Base-by-base conservation (phyloP, 305 asterid species). In the Coffea humblotiana region DNA sequence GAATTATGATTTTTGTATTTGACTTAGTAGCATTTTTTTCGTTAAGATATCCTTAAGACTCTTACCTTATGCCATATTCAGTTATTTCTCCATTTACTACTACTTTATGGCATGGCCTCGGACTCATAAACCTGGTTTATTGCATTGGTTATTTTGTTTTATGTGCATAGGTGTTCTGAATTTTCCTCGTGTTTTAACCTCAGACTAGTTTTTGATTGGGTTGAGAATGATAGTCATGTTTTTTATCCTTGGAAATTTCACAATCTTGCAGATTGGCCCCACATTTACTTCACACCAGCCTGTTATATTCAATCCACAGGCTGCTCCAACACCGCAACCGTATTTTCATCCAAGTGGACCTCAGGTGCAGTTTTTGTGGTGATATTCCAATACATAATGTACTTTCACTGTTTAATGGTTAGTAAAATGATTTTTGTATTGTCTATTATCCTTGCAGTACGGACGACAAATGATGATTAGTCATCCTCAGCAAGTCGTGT, bases 391-490 rank as follows among this genome's bases (percentile, higher is more conserved):
- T 49, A n/a, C 11, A 23, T 23, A 65, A 47, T 6, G 18, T 5
- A 66, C 4, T 65, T 29, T 8, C 32, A 29, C 25, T 11, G n/a
- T 3, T 60, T 13, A 27, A 27, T 37, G 40, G 37, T 65, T 29
- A 63, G 37, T 25, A 60, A 5, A 56, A 29, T 12, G 16, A 27
- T 58, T 66, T 47, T 79, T 83, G 74, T 68, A 83, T 75, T 54
- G 27, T 54, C 75, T 77, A 60, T 71, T 29, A 49, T 56, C 40
- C n/a, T 77, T 85, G 85, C 92, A 89, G 92, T 94, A 90, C 76
- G 97, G 92, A 56, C 99, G 93, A 88, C 98, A 93, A 83, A 92
- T 96, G 97, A 88, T 93, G 78, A 84, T 94, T 65, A 94, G 99
- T 81, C 99, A 94, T 80, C 97, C 90, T 83, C 93, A 91, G 86